Evolutionary conservation across 768 basidiomycete species (phyloP).

Genomic region (Mycena galopus): DNA sequence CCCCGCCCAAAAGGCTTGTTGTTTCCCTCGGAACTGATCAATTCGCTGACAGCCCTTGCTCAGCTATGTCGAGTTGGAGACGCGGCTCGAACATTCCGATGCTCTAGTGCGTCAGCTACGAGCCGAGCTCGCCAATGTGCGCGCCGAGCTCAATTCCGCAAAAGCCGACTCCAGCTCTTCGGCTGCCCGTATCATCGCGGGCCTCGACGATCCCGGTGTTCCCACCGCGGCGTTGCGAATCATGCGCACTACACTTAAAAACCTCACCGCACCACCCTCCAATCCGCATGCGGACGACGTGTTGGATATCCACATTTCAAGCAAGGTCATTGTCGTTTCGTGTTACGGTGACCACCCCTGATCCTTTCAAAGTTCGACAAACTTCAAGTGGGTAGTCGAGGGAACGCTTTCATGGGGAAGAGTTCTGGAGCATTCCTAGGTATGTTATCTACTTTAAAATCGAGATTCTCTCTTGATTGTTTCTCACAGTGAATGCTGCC

Average conservation of each 20-base stretch:
- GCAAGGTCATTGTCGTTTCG: not conserved
- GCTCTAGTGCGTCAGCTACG: not conserved
- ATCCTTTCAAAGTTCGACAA: too few relatives aligned
- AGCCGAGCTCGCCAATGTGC: not conserved
- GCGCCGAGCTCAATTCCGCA: too few relatives aligned
- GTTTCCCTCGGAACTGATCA: not conserved
- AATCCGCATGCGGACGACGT: not conserved
- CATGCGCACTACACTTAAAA: not conserved
- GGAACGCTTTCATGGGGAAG: not conserved
- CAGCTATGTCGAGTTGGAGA: slow-evolving; percentile 10
- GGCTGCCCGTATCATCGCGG: too few relatives aligned
- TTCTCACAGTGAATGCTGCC: slow-evolving; percentile 9
- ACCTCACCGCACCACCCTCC: not conserved
- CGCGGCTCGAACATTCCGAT: not conserved
- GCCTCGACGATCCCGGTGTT: not conserved
- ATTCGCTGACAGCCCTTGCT: not conserved
- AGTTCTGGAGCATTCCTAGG: not conserved
- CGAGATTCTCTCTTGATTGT: too few relatives aligned
- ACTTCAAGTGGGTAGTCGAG: not conserved
- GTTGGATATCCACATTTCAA: not conserved
- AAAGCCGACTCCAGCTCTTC: too few relatives aligned
- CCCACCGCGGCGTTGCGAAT: not conserved
- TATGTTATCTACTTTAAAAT: not conserved
- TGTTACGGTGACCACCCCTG: too few relatives aligned
- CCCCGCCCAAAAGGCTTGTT: not conserved